phyloP scores from a whole-genome alignment of 768 basidiomycete species.

The Lenzites betulinus region DNA sequence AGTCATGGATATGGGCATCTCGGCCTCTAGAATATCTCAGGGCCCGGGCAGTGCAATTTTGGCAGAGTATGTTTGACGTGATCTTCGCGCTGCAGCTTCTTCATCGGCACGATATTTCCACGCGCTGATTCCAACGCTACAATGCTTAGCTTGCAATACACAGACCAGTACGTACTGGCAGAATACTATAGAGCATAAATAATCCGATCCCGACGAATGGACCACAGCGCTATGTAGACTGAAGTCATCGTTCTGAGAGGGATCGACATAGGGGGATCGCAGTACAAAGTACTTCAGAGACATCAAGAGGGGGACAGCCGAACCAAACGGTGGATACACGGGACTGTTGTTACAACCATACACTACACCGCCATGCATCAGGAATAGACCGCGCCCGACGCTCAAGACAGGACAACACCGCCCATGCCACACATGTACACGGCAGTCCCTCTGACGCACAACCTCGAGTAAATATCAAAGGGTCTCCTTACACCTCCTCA shows the following conservation, averaged over 20 bases:
- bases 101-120: neutral
- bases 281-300: neutral
- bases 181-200: constrained; percentile 1
- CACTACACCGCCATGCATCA: constrained; percentile 5
- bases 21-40: neutral
- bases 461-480: neutral
- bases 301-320: neutral
- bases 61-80: neutral
- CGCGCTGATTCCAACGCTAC: neutral
- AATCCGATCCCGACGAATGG: neutral
- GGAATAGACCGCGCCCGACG: neutral
- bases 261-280: neutral
- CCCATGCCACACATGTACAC: neutral
- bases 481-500: neutral
- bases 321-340: neutral
- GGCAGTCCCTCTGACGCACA: neutral
- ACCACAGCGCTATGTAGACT: neutral
- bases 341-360: constrained; percentile 11
- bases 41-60: neutral
- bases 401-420: neutral
- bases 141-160: neutral
- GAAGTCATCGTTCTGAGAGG: neutral
- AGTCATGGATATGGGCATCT: neutral
- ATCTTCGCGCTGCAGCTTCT: neutral
- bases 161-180: neutral